Conservation (phyloP, 2,329 filamentous ascomycete species). For the Alternaria arbusti region DNA sequence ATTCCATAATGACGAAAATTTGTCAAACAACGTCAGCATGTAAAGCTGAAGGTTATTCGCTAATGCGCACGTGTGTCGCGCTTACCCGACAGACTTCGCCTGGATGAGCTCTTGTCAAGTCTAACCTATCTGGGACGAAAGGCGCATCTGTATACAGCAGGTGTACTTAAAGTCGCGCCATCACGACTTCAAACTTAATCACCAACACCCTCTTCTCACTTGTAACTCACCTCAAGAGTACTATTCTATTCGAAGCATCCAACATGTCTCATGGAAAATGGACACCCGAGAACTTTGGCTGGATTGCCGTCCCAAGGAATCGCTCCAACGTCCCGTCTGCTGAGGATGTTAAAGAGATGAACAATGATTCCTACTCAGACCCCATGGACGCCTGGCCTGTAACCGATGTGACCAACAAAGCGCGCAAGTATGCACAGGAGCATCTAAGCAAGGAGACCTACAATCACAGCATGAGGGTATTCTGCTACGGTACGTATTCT, state of each 20-base stretch:
- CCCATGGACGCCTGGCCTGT: not conserved
- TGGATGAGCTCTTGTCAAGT: not conserved
- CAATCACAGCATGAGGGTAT: conserved; percentile 5
- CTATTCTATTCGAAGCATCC: not conserved
- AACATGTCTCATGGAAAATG: not conserved
- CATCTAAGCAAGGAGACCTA: not conserved
- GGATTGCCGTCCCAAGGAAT: not conserved
- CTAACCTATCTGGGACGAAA: not conserved
- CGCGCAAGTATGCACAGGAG: not conserved
- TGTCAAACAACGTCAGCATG: not conserved
- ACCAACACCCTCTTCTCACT: not conserved
- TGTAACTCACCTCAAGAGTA: fast-evolving
- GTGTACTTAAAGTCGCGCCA: not conserved
- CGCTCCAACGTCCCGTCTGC: not conserved
- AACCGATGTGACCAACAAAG: not conserved
- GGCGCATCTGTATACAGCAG: not conserved
- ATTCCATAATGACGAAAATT: not conserved
- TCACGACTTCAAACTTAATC: not conserved
- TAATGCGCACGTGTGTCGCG: not conserved
- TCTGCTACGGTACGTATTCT: not conserved
- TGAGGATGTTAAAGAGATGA: not conserved
- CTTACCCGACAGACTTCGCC: not conserved
- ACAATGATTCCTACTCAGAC: not conserved
- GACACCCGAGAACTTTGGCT: not conserved
- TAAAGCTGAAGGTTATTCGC: not conserved